Evolutionary conservation across 179 eudicot species (phyloP), one percentile per base, ranked within the genome.

Genomic region (Corrigiola litoralis): DNA sequence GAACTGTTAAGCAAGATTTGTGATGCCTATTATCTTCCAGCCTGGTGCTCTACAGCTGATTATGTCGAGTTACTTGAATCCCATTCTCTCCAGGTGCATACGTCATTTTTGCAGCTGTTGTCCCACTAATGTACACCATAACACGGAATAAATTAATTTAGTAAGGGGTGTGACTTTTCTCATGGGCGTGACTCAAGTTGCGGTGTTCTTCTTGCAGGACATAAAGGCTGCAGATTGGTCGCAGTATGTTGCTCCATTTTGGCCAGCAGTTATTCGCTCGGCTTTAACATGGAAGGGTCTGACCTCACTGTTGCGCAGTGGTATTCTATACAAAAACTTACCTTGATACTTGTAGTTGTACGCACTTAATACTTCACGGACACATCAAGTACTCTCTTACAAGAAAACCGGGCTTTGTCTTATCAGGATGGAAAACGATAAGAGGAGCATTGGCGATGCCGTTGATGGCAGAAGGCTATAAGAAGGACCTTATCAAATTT

Each of bases 191-290:
- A 55, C 9, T 0, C 33, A 23, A 46, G 33, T 33, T n/a, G 68
- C 47, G 16, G 61, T 5, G 62, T 20, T 42, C 20, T 20, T 13
- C 33, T 33, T 60, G 49, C 79, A 94, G 99, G 99, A 90, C 66
- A 80, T 94, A 47, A 94, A 81, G 77, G 49, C 82, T 54, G 99
- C 82, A 68, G 97, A 94, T 67, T 94, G 99, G 99, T 82, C 97
- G 0, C 79, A 83, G 32, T 34, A 90, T 65, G 97, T 94, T 53
- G 94, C 97, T n/a, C 99, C 97, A 25, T 94, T 94, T 74, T 94
- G 99, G 99, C 97, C 99, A 2, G 99, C 99, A 28, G 99, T 94
- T 20, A 83, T 90, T 68, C 87, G 80, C 40, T 75, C 96, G 47
- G 99, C 99, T 16, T 73, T 90, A 73, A 77, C 97, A 59, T 94